Percentiles rank a stretch among this genome's conserved stretches.
phyloP scores from a whole-genome alignment of 2,329 filamentous ascomycete genomes.

The Ophiostoma perfectum region DNA sequence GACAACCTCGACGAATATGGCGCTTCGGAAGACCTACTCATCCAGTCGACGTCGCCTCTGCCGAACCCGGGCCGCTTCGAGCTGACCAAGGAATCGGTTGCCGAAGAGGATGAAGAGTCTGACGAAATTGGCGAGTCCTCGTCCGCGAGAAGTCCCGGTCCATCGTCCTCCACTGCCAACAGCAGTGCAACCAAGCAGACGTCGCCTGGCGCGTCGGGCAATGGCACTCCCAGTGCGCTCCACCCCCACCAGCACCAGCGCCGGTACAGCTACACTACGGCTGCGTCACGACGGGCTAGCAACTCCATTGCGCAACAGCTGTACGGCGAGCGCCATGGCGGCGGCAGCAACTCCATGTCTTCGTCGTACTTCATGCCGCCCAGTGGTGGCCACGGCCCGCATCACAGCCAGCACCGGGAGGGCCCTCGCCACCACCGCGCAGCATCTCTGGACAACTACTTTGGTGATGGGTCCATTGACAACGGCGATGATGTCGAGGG shows the following conservation, averaged over 20 bases:
- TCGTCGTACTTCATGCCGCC: constrained; percentile 10
- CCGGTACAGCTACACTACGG: constrained; percentile 50
- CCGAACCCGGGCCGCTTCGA: constrained; percentile 74
- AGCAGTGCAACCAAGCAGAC: background rate
- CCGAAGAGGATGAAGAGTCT: constrained; percentile 34
- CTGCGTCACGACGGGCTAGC: constrained; percentile 44
- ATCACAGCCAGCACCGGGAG: background rate
- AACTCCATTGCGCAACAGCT: constrained; percentile 50
- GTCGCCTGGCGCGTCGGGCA: background rate
- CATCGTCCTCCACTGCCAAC: background rate
- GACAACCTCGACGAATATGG: constrained; percentile 27
- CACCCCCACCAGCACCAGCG: constrained; percentile 46
- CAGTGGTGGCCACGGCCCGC: background rate
- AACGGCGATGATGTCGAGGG: constrained; percentile 83
- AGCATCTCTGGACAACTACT: constrained; percentile 27
- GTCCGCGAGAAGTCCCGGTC: background rate
- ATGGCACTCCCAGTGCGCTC: background rate
- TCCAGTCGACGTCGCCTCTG: constrained; percentile 56
- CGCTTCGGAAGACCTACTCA: constrained; percentile 61
- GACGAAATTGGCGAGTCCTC: constrained; percentile 12
- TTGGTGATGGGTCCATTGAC: constrained; percentile 54
- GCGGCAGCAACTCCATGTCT: constrained; percentile 14
- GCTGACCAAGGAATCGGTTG: constrained; percentile 45
- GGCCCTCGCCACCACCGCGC: constrained; percentile 18
- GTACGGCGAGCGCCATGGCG: constrained; percentile 35